These are phyloP conservation scores for Ilex paraguariensis DNA, from an alignment of 305 asterid species.

Conservation along the genomic window DNA sequence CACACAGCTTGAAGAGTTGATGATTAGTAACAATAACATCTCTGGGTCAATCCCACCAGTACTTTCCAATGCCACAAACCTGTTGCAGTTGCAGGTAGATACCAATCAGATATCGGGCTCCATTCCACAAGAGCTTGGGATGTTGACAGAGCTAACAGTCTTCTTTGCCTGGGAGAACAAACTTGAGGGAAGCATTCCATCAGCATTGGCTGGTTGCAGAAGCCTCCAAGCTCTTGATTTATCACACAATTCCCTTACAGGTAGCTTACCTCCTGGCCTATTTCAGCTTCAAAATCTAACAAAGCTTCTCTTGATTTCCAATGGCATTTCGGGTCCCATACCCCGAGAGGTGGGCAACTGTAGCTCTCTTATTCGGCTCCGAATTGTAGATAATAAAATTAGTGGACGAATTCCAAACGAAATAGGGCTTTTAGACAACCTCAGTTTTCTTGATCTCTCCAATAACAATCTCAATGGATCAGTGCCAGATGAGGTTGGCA, in stretches of 20 bases:
- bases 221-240: slow-evolving; percentile 37
- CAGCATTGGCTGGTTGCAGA: slow-evolving; percentile 33
- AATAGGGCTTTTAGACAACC: slow-evolving; percentile 30
- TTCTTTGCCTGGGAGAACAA: slow-evolving; percentile 43
- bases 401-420: slow-evolving; percentile 35
- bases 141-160: slow-evolving; percentile 29
- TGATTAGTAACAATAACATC: slow-evolving; percentile 40
- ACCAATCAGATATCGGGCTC: slow-evolving; percentile 39
- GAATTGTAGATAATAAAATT: slow-evolving; percentile 36
- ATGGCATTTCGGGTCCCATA: slow-evolving; percentile 36
- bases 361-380: slow-evolving; percentile 38
- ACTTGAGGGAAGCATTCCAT: slow-evolving; percentile 40
- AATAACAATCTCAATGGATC: slow-evolving; percentile 36
- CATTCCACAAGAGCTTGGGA: slow-evolving; percentile 41
- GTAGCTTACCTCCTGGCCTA: slow-evolving; percentile 32
- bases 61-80: slow-evolving; percentile 28
- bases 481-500: slow-evolving; percentile 35
- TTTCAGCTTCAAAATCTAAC: slow-evolving; percentile 37
- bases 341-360: slow-evolving; percentile 31
- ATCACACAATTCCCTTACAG: slow-evolving; percentile 43
- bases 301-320: slow-evolving; percentile 37
- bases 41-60: slow-evolving; percentile 40
- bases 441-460: slow-evolving; percentile 39
- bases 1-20: slow-evolving; percentile 33
- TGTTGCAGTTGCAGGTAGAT: slow-evolving; percentile 36